Percentiles rank a stretch among this genome's conserved stretches.
Conservation (phyloP, 495 filamentous ascomycete species). For the Neurospora africana region DNA sequence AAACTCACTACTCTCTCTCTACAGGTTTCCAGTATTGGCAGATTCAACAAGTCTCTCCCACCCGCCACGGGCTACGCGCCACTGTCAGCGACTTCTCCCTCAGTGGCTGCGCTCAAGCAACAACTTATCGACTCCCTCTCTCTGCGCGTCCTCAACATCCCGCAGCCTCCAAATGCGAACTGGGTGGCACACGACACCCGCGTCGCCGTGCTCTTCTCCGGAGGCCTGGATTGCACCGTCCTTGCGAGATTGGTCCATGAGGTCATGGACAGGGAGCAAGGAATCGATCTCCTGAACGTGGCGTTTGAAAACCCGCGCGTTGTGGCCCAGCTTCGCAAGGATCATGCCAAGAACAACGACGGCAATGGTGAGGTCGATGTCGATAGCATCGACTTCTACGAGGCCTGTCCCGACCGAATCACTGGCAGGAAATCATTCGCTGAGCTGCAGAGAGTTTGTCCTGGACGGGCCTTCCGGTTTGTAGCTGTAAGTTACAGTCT, state of each 20-base stretch:
- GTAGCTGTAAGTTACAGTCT: slow-evolving; percentile 41
- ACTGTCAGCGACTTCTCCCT: slow-evolving; percentile 39
- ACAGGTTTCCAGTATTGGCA: slow-evolving; percentile 49
- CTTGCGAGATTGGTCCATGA: slow-evolving; percentile 79
- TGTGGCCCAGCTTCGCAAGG: slow-evolving; percentile 26
- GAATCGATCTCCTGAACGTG: slow-evolving; percentile 86
- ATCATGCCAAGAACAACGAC: slow-evolving; percentile 2
- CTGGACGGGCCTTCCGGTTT: slow-evolving; percentile 67
- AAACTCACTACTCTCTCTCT: slow-evolving; percentile 27
- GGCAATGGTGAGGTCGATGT: not conserved
- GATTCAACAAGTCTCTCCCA: slow-evolving; percentile 48
- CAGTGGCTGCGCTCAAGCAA: slow-evolving; percentile 45
- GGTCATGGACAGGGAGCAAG: slow-evolving; percentile 52
- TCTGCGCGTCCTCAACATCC: slow-evolving; percentile 58
- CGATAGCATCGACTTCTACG: slow-evolving; percentile 43
- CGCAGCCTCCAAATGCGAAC: slow-evolving; percentile 36
- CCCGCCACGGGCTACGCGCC: slow-evolving; percentile 14
- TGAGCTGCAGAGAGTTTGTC: slow-evolving; percentile 65
- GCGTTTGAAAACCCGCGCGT: slow-evolving; percentile 91
- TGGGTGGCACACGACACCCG: slow-evolving; percentile 25
- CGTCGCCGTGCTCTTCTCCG: slow-evolving; percentile 83
- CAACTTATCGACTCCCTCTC: slow-evolving; percentile 54
- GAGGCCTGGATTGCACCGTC: slow-evolving; percentile 85
- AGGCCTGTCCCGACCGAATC: slow-evolving; percentile 77
- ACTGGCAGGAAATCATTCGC: slow-evolving; percentile 68